Evolutionary conservation across 495 filamentous ascomycete genomes (phyloP).

Genomic region (Aspergillus cavernicola): DNA sequence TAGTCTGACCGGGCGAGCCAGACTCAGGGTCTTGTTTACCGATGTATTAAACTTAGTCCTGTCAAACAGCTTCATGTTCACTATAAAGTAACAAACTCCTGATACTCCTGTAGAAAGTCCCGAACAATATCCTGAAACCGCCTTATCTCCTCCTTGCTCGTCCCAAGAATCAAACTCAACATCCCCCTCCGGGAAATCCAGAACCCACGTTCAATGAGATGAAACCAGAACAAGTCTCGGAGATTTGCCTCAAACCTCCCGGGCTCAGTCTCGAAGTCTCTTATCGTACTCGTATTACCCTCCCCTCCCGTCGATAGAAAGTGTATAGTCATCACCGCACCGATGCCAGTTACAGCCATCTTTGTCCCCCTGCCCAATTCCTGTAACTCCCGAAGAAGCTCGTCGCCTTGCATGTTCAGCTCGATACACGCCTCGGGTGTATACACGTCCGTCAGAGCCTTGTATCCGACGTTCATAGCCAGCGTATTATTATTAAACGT

Average conservation of each 20-base stretch:
- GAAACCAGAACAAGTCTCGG: slow-evolving; percentile 47
- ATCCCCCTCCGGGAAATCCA: slow-evolving; percentile 44
- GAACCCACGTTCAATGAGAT: slow-evolving; percentile 45
- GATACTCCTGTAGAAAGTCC: slow-evolving; percentile 3
- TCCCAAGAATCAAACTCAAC: slow-evolving; percentile 40
- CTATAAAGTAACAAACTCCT: too few relatives aligned
- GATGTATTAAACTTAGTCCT: too few relatives aligned
- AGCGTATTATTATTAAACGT: slow-evolving; percentile 69
- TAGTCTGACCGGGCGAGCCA: too few relatives aligned
- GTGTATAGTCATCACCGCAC: slow-evolving; percentile 19
- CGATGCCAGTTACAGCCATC: slow-evolving; percentile 19
- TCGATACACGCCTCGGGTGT: slow-evolving; percentile 12
- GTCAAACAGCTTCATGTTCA: too few relatives aligned
- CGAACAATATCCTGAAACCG: slow-evolving; percentile 22
- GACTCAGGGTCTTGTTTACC: too few relatives aligned
- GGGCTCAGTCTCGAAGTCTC: neutral
- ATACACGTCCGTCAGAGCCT: slow-evolving; percentile 12
- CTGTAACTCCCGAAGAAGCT: slow-evolving; percentile 1
- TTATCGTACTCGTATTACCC: neutral
- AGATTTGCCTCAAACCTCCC: slow-evolving; percentile 19
- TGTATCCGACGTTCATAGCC: slow-evolving; percentile 50
- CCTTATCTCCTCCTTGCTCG: slow-evolving; percentile 35
- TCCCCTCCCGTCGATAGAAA: slow-evolving; percentile 14
- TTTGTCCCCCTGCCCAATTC: slow-evolving; percentile 11
- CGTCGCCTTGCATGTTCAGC: slow-evolving; percentile 20